These are phyloP conservation scores for Penicillium nucicola DNA, from an alignment of 495 filamentous ascomycete genomes.

Conservation along the genomic window DNA sequence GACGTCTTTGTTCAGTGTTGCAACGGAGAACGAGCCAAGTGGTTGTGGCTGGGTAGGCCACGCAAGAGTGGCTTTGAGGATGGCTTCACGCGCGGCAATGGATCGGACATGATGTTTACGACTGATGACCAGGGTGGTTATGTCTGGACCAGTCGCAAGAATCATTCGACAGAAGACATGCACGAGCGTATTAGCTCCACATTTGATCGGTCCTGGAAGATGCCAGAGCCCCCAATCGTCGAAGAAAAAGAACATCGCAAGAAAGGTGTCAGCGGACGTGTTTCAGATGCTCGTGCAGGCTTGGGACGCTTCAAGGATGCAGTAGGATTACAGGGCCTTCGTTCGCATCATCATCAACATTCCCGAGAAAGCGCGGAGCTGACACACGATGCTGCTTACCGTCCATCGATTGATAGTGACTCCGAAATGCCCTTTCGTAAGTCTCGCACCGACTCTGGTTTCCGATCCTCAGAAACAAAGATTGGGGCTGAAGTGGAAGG, in stretches of 20 bases:
- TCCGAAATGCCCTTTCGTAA: conserved; percentile 21
- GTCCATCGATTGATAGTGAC: conserved; percentile 33
- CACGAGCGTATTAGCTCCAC: conserved; percentile 27
- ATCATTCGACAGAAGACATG: conserved; percentile 39
- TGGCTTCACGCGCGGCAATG: conserved; percentile 47
- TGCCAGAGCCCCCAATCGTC: conserved; percentile 18
- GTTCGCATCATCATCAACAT: conserved; percentile 45
- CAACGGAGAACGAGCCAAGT: conserved; percentile 79
- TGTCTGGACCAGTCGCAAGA: conserved; percentile 59
- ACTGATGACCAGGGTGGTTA: conserved; percentile 65
- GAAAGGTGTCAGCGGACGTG: conserved; percentile 74
- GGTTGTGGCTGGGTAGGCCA: conserved; percentile 90
- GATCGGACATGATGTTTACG: conserved; percentile 60
- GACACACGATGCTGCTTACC: conserved; percentile 28
- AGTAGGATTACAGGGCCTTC: conserved; percentile 56
- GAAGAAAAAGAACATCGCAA: conserved; percentile 66
- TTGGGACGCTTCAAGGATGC: conserved; percentile 82
- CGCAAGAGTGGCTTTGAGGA: conserved; percentile 56
- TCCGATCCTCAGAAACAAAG: conserved; percentile 18
- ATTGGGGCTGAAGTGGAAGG: conserved; percentile 12
- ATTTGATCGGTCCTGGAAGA: conserved; percentile 29
- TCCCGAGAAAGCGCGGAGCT: conserved; percentile 38
- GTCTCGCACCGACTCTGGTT: conserved; percentile 9
- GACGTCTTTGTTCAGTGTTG: conserved; percentile 76
- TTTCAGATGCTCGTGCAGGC: conserved; percentile 80